Evolutionary conservation across 192 early-diverging fungal genomes (phyloP), one percentile per base, ranked within the genome.

Genomic region (Umbelopsis ramanniana): DNA sequence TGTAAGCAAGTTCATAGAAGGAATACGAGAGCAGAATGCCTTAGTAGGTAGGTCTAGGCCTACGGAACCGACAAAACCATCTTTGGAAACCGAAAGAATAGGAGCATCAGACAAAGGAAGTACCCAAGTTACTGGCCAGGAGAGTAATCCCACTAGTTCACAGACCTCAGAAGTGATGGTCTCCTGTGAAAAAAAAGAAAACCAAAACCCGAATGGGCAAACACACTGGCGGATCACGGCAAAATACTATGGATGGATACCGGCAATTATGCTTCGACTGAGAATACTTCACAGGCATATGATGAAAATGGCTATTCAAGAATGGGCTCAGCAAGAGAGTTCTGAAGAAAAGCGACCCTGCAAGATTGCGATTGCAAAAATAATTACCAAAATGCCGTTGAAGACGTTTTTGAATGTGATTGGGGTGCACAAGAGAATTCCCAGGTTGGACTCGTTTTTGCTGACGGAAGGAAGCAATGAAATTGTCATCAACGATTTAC

Each of bases 191-290:
- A 12, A 12, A 5, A 6, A 2, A 11, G 40, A 43, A 12, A 43
- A 43, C 0, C 40, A 43, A 43, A 0, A 3, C 1, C 29, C 40
- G 11, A 43, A 50, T n/a, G 15, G n/a, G 15, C 48, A 0, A 15
- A 6, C 33, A 17, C 33, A 29, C 33, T 29, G 26, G 33, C 33
- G 57, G 35, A 29, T 37, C 17, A 35, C 26, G 17, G 57, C 57
- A 19, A 63, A 63, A 37, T 63, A 37, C 57, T 63, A 63, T 17
- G 57, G 57, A 3, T 63, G 33, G 26, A 63, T 63, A 35, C 17
- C 57, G 26, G 57, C 57, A n/a, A 37, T 7, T 33, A 63, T 63
- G 57, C 57, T 63, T 63, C 57, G 57, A 22, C 23, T 63, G 33
- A 63, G 26, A 37, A 14, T 37, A 0, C 17, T 63, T 7, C 57